These are phyloP conservation scores for Microcyclospora pomicola DNA, from an alignment of 2,329 filamentous ascomycete genomes.

Conservation along the genomic window DNA sequence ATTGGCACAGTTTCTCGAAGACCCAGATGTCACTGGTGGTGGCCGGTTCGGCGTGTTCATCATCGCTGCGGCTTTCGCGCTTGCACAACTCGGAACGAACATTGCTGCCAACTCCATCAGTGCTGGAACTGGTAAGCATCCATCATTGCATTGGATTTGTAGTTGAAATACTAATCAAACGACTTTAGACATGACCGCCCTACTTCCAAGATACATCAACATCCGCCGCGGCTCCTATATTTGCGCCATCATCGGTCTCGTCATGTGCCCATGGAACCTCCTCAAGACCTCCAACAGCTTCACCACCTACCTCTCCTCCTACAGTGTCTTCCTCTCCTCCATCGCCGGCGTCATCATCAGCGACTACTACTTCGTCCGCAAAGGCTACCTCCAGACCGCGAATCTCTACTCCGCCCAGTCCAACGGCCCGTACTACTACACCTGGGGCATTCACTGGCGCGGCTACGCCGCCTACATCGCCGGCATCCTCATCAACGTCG, in stretches of 20 bases:
- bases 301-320: conserved; percentile 81
- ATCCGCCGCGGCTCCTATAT: conserved; percentile 82
- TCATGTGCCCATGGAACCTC: conserved; percentile 78
- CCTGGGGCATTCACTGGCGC: conserved; percentile 63
- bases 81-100: conserved; percentile 45
- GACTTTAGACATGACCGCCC: conserved; percentile 31
- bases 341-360: conserved; percentile 83
- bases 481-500: conserved; percentile 79
- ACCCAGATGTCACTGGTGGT: conserved; percentile 28
- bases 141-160: no score
- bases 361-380: conserved; percentile 79
- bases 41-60: conserved; percentile 37
- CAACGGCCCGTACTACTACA: conserved; percentile 59
- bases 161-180: no score
- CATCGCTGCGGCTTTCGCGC: conserved; percentile 32
- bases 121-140: conserved; percentile 29
- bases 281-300: conserved; percentile 66
- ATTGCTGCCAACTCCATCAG: conserved; percentile 40
- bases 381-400: conserved; percentile 64
- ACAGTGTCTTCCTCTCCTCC: conserved; percentile 85
- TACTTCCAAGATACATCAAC: conserved; percentile 41
- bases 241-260: conserved; percentile 63
- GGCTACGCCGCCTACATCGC: conserved; percentile 70
- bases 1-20: conserved; percentile 28
- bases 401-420: conserved; percentile 63